phyloP scores from a whole-genome alignment of 1,284 basidiomycete species.

The Schizophyllum amplum region DNA sequence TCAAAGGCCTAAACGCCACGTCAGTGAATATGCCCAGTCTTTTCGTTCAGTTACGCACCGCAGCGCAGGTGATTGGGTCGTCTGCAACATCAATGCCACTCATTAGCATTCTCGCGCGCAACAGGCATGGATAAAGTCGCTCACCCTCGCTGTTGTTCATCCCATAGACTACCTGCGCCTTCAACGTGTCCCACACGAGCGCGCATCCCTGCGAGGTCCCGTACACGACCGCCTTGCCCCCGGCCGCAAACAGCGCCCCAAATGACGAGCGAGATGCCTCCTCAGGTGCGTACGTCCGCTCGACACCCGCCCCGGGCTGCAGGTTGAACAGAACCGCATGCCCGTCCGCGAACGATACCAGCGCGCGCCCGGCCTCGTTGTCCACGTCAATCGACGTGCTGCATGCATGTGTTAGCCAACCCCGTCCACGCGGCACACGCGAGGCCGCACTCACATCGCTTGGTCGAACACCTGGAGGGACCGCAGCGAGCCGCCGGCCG shows the following conservation, averaged over 20 bases:
- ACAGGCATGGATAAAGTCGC: slow-evolving; percentile 12
- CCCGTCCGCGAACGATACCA: slow-evolving; percentile 44
- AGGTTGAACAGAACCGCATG: slow-evolving; percentile 41
- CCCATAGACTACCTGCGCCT: slow-evolving; percentile 42
- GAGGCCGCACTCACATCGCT: slow-evolving; percentile 39
- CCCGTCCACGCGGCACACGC: background rate
- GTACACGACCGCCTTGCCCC: slow-evolving; percentile 44
- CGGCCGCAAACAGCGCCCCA: slow-evolving; percentile 43
- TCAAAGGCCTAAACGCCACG: slow-evolving; percentile 11
- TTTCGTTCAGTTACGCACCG: slow-evolving; percentile 29
- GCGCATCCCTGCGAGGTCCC: slow-evolving; percentile 43
- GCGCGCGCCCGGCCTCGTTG: slow-evolving; percentile 34
- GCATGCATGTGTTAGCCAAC: slow-evolving; percentile 2
- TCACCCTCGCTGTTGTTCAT: slow-evolving; percentile 50
- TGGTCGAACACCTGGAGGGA: slow-evolving; percentile 47
- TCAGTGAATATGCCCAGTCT: slow-evolving; percentile 1
- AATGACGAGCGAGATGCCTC: slow-evolving; percentile 23
- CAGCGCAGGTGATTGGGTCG: slow-evolving; percentile 44
- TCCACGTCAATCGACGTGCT: slow-evolving; percentile 47
- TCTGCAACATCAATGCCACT: slow-evolving; percentile 26
- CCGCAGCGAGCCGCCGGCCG: slow-evolving; percentile 54
- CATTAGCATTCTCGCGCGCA: slow-evolving; percentile 10
- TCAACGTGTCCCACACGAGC: slow-evolving; percentile 52
- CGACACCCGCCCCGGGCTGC: slow-evolving; percentile 38
- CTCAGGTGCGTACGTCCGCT: slow-evolving; percentile 37